Conservation (phyloP, 2,329 filamentous ascomycete genomes). For the Bipolaris victoriae region DNA sequence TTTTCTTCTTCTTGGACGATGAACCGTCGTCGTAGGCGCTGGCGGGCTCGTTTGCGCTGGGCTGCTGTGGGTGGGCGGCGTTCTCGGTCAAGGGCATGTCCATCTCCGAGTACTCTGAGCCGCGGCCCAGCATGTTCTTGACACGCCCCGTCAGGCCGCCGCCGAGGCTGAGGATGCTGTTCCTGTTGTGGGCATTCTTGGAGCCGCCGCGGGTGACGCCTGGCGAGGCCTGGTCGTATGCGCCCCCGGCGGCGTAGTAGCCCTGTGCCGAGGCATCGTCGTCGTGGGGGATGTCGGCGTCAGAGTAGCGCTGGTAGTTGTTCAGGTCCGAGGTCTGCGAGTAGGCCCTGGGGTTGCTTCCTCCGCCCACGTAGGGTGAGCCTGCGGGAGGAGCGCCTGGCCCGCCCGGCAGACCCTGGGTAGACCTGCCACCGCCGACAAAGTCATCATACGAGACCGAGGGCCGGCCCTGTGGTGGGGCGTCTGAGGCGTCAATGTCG, state of each 20-base stretch:
- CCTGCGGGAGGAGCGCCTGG: slow-evolving; percentile 48
- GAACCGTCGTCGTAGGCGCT: slow-evolving; percentile 48
- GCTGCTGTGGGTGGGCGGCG: slow-evolving; percentile 55
- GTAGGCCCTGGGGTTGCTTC: slow-evolving; percentile 53
- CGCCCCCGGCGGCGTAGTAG: slow-evolving; percentile 75
- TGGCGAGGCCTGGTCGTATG: slow-evolving; percentile 62
- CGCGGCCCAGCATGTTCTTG: slow-evolving; percentile 91
- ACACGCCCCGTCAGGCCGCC: slow-evolving; percentile 85
- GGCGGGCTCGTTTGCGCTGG: slow-evolving; percentile 52
- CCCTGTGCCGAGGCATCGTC: slow-evolving; percentile 75
- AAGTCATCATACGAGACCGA: slow-evolving; percentile 96
- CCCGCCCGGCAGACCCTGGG: slow-evolving; percentile 52
- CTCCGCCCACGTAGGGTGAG: slow-evolving; percentile 45
- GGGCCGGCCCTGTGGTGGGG: slow-evolving; percentile 70
- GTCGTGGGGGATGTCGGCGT: slow-evolving; percentile 80
- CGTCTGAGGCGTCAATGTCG: slow-evolving; percentile 70
- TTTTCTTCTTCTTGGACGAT: slow-evolving; percentile 49
- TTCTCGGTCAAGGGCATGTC: slow-evolving; percentile 91
- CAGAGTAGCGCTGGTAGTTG: slow-evolving; percentile 92
- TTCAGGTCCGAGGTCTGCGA: slow-evolving; percentile 81
- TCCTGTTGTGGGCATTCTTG: slow-evolving; percentile 72
- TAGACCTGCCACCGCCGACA: slow-evolving; percentile 69
- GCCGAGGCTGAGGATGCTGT: slow-evolving; percentile 85
- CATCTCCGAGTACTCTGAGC: slow-evolving; percentile 92
- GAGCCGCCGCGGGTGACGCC: slow-evolving; percentile 56